Conservation (phyloP, 73 alveolate species). For the Blepharisma stoltei region DNA sequence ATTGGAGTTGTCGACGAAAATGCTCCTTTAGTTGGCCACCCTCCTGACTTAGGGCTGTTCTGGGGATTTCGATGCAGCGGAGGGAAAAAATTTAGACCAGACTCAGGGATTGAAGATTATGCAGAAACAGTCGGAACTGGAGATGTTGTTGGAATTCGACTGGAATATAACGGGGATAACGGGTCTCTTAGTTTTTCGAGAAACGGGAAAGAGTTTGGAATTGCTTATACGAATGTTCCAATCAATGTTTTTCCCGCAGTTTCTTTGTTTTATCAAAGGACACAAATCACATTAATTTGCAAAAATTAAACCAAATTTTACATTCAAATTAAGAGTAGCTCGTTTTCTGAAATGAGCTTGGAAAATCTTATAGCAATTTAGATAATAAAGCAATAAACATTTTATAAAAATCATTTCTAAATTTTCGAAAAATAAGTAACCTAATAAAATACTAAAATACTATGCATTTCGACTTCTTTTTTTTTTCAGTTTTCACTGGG, state of each 20-base stretch:
- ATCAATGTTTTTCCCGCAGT: slow-evolving; percentile 38
- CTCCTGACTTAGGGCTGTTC: slow-evolving; percentile 38
- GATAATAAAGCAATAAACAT: too few relatives aligned
- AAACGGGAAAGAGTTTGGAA: slow-evolving; percentile 44
- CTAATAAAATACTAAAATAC: too few relatives aligned
- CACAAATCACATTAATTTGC: slow-evolving; percentile 35
- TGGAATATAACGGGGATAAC: slow-evolving; percentile 40
- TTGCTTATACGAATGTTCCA: slow-evolving; percentile 40
- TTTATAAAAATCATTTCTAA: too few relatives aligned
- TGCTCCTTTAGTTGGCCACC: slow-evolving; percentile 22
- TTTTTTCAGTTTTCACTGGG: too few relatives aligned
- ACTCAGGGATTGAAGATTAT: slow-evolving; percentile 31
- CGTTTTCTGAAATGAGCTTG: too few relatives aligned
- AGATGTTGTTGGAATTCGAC: slow-evolving; percentile 37
- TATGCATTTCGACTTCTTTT: too few relatives aligned
- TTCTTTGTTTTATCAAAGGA: slow-evolving; percentile 36
- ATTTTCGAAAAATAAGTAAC: not conserved
- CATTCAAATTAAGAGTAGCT: too few relatives aligned
- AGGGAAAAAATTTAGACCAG: slow-evolving; percentile 37
- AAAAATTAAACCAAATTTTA: not conserved
- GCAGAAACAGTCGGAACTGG: slow-evolving; percentile 40
- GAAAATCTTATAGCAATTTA: too few relatives aligned
- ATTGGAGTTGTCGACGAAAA: slow-evolving; percentile 45
- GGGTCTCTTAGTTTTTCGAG: slow-evolving; percentile 40
- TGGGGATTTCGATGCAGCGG: slow-evolving; percentile 47